Evolutionary conservation across 148 eudicot species (phyloP).

Genomic region (Spergularia bocconei): DNA sequence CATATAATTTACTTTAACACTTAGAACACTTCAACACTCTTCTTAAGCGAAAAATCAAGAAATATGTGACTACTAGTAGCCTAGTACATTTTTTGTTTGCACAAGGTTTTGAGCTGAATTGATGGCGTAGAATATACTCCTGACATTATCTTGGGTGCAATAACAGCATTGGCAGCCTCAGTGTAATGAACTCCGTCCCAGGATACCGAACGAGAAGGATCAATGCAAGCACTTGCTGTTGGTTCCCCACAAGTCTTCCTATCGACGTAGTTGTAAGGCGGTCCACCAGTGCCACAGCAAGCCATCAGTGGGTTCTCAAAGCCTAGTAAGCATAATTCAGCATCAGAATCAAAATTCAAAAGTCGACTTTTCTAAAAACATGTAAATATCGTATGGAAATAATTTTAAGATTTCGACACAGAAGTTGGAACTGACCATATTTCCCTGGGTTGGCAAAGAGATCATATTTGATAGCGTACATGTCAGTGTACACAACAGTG

Average conservation of each 20-base stretch:
- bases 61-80: no score
- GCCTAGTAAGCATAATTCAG: slow-evolving; percentile 29
- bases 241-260: slow-evolving; percentile 32
- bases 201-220: slow-evolving; percentile 29
- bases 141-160: slow-evolving; percentile 32
- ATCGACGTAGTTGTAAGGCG: slow-evolving; percentile 41
- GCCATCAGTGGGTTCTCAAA: slow-evolving; percentile 45
- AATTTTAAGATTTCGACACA: background rate
- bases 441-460: slow-evolving; percentile 37
- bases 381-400: background rate
- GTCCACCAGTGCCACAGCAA: slow-evolving; percentile 48
- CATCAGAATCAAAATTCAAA: no score
- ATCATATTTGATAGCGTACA: slow-evolving; percentile 47
- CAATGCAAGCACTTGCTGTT: slow-evolving; percentile 29
- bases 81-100: slow-evolving; percentile 11
- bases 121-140: slow-evolving; percentile 26
- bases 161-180: slow-evolving; percentile 39
- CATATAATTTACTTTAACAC: no score
- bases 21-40: no score
- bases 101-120: slow-evolving; percentile 20
- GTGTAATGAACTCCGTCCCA: slow-evolving; percentile 51
- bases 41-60: no score
- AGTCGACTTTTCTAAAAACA: no score
- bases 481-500: slow-evolving; percentile 34
- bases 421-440: slow-evolving; percentile 32